Evolutionary conservation across 441 rosid species (phyloP), one percentile per base, ranked within the genome.

Genomic region (Brassica hybrid): DNA sequence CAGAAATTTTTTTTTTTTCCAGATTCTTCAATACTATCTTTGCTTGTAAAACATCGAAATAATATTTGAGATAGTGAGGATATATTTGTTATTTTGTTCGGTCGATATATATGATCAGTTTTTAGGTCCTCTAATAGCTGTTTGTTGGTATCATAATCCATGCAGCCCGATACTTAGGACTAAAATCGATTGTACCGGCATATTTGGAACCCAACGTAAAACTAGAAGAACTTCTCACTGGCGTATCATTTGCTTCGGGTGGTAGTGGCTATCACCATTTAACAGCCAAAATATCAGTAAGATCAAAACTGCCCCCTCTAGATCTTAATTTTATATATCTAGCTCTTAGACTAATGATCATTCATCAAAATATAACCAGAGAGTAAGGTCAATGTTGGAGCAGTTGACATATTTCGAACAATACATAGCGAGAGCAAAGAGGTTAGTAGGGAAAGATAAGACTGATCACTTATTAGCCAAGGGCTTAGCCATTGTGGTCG

Each of bases 101-200:
- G 13, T 57, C 30, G 61, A 17, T 14, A n/a, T 25, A 43, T 67
- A 56, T n/a, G n/a, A n/a, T 52, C 19, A 14, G n/a, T 52, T 52
- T 52, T 56, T 9, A 9, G 6, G 3, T n/a, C 74, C 19, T 59
- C 19, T 34, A 21, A 41, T 10, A 6, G 36, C 12, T 25, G 43
- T 50, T 57, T 43, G 71, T 38, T 38, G 60, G 60, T 56, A 8
- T 73, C 14, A 9, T 63, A 32, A 67, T 86, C 58, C 58, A 52
- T 52, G 61, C 27, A 88, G 95, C 87, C 36, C 50, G 72, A 76
- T 67, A 43, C 54, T 54, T 84, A 1, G 88, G 88, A 36, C 13
- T 14, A 14, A 63, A 30, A 14, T 3, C n/a, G 67, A 8, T 14
- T 9, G 45, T 63, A 63, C 67, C 23, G 7, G 67, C 67, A 63